Base-by-base conservation (phyloP, 805 yeast species). In the Candida railenensis region DNA sequence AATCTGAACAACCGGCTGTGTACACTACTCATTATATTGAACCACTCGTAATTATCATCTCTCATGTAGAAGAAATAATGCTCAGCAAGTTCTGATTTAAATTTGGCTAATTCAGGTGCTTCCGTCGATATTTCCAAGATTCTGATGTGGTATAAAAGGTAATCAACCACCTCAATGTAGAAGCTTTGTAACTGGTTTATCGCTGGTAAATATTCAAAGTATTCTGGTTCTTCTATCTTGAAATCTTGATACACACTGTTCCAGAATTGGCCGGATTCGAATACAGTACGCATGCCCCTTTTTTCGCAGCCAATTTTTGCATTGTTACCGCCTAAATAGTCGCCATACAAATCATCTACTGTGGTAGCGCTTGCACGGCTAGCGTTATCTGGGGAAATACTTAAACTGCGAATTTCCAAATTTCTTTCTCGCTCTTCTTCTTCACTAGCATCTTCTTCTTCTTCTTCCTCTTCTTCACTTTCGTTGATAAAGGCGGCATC, bases 241-340 rank as follows among this genome's bases (percentile, higher is more conserved):
- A 65, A 37, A 44, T 65, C 68, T 43, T 63, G 67, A 47, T 63
- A 63, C n/a, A 63, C 58, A 40, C 56, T 47, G 48, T 62, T 59
- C 68, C 68, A 63, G 41, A 63, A 61, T 41, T 52, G 59, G 15
- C 52, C 51, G 2, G 59, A 53, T 25, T 49, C 48, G 32, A 59
- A 42, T 14, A 49, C 34, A 3, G 41, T 48, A 46, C 51, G 44
- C 3, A 57, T 36, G 7, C 40, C 33, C 14, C 19, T 18, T 18
- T 4, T 32, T 28, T 22, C 36, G 14, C 9, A 20, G 21, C 12
- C 22, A 9, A 12, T 7, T n/a, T 40, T 19, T 8, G 7, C 21
- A 16, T n/a, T 9, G 30, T 11, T 9, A 7, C 28, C 44, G 4
- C 18, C 16, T 3, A 11, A 9, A 34, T 15, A 12, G 9, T 28